Percentiles rank a stretch among this genome's conserved stretches.
Evolutionary conservation across 352 stramenopile species (phyloP).

Genomic region (Thalassiosira sp.): DNA sequence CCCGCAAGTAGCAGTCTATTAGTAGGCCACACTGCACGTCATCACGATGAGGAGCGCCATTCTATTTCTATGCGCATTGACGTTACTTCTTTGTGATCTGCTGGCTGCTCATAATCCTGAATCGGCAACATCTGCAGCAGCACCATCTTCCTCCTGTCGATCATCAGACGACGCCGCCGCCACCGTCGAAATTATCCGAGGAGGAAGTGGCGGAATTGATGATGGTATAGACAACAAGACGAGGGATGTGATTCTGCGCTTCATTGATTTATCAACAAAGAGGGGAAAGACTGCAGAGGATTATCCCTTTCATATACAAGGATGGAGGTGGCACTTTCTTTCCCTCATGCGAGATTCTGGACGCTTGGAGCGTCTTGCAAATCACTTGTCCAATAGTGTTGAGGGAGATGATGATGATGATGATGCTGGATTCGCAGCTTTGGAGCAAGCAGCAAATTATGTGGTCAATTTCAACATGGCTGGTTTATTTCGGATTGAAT

Average conservation of each 20-base stretch:
- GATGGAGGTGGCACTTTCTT: slow-evolving; percentile 78
- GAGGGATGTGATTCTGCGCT: slow-evolving; percentile 17
- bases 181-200: neutral
- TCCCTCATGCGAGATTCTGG: slow-evolving; percentile 62
- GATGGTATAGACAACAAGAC: neutral
- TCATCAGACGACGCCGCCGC: slow-evolving; percentile 4
- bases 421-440: slow-evolving; percentile 6
- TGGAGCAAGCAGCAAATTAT: slow-evolving; percentile 58
- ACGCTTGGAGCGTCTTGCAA: slow-evolving; percentile 41
- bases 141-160: slow-evolving; percentile 5
- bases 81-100: neutral
- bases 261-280: slow-evolving; percentile 8
- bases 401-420: neutral
- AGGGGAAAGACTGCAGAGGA: neutral
- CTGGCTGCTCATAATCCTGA: too few relatives aligned
- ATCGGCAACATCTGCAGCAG: slow-evolving; percentile 1
- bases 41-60: neutral
- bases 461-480: slow-evolving; percentile 77
- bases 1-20: too few relatives aligned
- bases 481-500: slow-evolving; percentile 67
- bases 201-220: neutral
- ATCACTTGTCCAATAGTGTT: slow-evolving; percentile 16
- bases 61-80: slow-evolving; percentile 1
- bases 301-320: slow-evolving; percentile 68
- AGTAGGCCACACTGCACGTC: too few relatives aligned